Conservation (phyloP, 2,329 filamentous ascomycete genomes). For the Aspergillus hiratsukae region DNA sequence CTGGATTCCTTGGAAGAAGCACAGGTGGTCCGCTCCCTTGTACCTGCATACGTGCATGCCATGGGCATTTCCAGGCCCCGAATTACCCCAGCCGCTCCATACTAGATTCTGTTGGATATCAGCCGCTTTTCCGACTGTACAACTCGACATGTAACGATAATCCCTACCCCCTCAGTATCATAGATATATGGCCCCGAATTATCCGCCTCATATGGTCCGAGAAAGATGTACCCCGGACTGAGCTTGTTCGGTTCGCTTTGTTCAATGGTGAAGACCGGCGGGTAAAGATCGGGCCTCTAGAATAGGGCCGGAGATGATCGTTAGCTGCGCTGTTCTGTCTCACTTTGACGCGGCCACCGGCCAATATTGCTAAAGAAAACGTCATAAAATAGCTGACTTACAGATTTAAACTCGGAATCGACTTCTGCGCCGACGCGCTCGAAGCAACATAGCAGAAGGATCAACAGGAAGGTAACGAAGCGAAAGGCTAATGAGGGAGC, state of each 20-base stretch:
- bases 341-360: background rate
- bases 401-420: slow-evolving; percentile 35
- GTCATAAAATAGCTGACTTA: slow-evolving; percentile 14
- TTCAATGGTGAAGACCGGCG: slow-evolving; percentile 33
- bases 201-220: slow-evolving; percentile 47
- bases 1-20: slow-evolving; percentile 50
- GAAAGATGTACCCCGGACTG: slow-evolving; percentile 48
- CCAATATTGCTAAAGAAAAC: background rate
- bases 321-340: background rate
- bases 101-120: slow-evolving; percentile 39
- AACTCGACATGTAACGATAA: background rate
- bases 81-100: slow-evolving; percentile 47
- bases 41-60: slow-evolving; percentile 48
- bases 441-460: slow-evolving; percentile 17
- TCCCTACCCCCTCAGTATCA: slow-evolving; percentile 44
- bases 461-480: slow-evolving; percentile 11
- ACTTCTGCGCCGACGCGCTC: slow-evolving; percentile 22
- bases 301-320: background rate
- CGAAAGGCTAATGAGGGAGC: slow-evolving; percentile 6
- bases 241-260: slow-evolving; percentile 26
- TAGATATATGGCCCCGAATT: slow-evolving; percentile 51
- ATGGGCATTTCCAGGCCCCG: slow-evolving; percentile 48
- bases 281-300: slow-evolving; percentile 38
- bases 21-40: slow-evolving; percentile 47
- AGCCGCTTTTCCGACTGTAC: slow-evolving; percentile 6